These are phyloP conservation scores for Purshia tridentata DNA, from an alignment of 306 rosid species.

Conservation along the genomic window DNA sequence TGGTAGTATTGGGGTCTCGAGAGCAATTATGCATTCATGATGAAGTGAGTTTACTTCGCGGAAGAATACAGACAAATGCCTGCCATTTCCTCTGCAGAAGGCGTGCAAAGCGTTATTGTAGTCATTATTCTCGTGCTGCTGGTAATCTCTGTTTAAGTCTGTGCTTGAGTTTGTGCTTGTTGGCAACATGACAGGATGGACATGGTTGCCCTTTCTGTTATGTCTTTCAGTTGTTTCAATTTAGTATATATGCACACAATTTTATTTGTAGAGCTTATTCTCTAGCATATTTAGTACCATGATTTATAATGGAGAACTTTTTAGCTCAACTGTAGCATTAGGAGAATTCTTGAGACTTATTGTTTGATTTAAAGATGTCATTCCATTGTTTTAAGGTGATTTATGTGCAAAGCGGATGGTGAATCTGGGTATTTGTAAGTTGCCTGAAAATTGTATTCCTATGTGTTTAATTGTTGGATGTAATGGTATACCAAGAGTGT, in stretches of 20 bases:
- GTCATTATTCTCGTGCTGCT: constrained; percentile 42
- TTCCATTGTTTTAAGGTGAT: not conserved
- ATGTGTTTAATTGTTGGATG: too few species aligned
- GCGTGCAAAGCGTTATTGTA: constrained; percentile 45
- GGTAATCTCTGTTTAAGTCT: constrained; percentile 44
- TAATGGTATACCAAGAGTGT: too few species aligned
- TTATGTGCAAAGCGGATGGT: not conserved
- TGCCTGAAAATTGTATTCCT: too few species aligned
- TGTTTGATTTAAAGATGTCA: not conserved
- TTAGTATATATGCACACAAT: not conserved
- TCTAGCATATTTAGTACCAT: not conserved
- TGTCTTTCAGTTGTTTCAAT: not conserved
- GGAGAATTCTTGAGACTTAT: not conserved
- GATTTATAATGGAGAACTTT: not conserved
- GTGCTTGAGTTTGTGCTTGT: not conserved
- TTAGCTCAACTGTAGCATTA: not conserved
- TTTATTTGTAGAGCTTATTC: not conserved
- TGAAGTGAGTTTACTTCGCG: constrained; percentile 67
- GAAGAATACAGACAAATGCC: constrained; percentile 76
- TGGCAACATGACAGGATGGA: not conserved
- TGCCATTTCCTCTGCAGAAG: constrained; percentile 63
- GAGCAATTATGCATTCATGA: constrained; percentile 95
- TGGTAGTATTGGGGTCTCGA: constrained; percentile 88
- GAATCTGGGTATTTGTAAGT: not conserved
- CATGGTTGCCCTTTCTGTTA: not conserved